A percentile compares a stretch with the other conserved stretches of the same genome.
phyloP scores from a whole-genome alignment of 768 basidiomycete genomes.

The Daedaleopsis nitida region DNA sequence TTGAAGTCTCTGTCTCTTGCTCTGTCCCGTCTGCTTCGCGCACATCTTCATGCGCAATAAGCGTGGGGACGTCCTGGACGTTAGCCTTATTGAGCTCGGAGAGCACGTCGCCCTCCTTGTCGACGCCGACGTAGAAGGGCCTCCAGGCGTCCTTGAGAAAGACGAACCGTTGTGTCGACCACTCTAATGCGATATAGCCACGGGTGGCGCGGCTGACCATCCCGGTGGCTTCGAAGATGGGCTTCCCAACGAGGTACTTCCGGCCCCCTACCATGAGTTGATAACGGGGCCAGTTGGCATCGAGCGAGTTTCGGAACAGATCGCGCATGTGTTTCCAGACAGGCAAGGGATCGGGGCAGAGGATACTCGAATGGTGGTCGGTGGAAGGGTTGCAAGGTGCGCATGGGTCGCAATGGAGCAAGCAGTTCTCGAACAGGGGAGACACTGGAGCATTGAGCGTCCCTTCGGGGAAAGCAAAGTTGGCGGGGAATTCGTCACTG shows the following conservation, averaged over 20 bases:
- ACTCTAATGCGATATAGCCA: conserved; percentile 17
- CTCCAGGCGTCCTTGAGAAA: conserved; percentile 22
- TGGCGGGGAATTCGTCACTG: too few relatives aligned
- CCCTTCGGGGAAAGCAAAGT: too few relatives aligned
- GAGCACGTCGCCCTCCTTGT: conserved; percentile 11
- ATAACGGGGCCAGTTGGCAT: background rate
- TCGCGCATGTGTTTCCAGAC: background rate
- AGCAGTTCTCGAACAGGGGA: too few relatives aligned
- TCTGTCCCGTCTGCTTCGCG: background rate
- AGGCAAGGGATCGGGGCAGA: background rate
- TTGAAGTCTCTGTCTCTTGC: background rate
- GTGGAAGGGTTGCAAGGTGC: background rate
- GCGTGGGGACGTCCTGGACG: background rate
- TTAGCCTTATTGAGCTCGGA: background rate
- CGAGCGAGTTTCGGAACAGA: background rate
- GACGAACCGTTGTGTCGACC: conserved; percentile 1
- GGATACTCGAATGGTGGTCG: background rate
- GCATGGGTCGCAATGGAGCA: background rate
- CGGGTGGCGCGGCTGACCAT: conserved; percentile 11
- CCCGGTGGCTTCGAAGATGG: background rate
- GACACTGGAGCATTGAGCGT: too few relatives aligned
- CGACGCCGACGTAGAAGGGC: background rate
- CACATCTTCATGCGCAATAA: conserved; percentile 7
- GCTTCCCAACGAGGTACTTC: conserved; percentile 5
- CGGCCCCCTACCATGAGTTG: background rate